Evolutionary conservation across 1,284 basidiomycete species (phyloP), one percentile per base, ranked within the genome.

Genomic region (Trichosporon sp.): DNA sequence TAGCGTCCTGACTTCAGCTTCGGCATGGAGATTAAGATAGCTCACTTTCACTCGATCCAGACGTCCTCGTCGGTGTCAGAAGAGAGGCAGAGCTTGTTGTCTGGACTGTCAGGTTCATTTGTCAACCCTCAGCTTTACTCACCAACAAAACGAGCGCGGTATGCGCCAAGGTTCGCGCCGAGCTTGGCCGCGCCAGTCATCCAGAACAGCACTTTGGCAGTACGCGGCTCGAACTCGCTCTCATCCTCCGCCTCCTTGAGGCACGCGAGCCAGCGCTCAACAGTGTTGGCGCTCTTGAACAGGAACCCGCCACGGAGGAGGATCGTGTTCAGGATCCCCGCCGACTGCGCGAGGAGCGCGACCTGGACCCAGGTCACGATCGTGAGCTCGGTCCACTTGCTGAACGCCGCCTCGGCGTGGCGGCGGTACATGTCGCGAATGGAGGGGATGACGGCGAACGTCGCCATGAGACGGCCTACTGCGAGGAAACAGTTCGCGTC

Each of bases 271-370:
- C 59, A 63, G 59, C 59, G 59, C 32, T 63, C 59, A 31, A 63
- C 32, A 14, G 59, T 63, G 16, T 63, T 63, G 6, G 59, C 59
- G 59, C 59, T 37, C 59, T 35, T 63, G 59, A 63, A 63, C 5
- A 63, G 31, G 59, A 63, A 63, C 59, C 31, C 59, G 59, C 59
- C 59, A 31, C 59, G 59, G 19, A 37, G 59, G 2, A 63, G 59
- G 59, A 63, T 12, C 32, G 14, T 16, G 59, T 63, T 63, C 10
- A 63, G 32, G 35, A 63, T 63, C 4, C 32, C 10, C 6, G 31
- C 59, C 59, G 59, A 63, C 32, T 63, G 59, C 59, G 59, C 59
- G 32, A 63, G 59, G 19, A 63, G 59, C 59, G 59, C 59, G 59
- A 63, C 31, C 59, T 63, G 59, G 8, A 63, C 59, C 59, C 59